phyloP scores from a whole-genome alignment of 2,329 filamentous ascomycete genomes.

The Teratosphaeria zuluensis region DNA sequence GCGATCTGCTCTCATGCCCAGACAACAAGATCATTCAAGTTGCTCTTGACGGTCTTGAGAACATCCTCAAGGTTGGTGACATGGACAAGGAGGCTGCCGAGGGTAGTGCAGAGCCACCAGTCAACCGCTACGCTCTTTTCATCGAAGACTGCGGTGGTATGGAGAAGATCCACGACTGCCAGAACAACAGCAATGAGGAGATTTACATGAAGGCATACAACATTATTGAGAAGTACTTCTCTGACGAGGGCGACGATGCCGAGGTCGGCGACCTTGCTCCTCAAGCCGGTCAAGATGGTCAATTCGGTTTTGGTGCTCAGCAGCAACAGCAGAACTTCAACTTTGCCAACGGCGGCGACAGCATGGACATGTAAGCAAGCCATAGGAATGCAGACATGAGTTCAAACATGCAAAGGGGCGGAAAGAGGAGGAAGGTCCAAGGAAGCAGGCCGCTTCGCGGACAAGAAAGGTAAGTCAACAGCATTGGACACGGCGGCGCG shows the following conservation, averaged over 20 bases:
- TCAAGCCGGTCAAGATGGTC: slow-evolving; percentile 60
- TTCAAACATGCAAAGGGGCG: background rate
- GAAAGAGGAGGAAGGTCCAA: slow-evolving; percentile 2
- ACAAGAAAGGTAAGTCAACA: slow-evolving; percentile 8
- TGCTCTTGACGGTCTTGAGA: slow-evolving; percentile 92
- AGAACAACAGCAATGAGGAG: slow-evolving; percentile 99
- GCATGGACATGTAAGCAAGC: slow-evolving; percentile 52
- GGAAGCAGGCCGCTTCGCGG: slow-evolving; percentile 1
- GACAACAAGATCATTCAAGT: slow-evolving; percentile 99
- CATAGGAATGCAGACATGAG: background rate
- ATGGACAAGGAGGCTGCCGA: slow-evolving; percentile 90
- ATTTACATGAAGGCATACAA: slow-evolving; percentile 99
- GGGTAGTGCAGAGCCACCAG: slow-evolving; percentile 58
- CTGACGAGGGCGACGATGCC: slow-evolving; percentile 80
- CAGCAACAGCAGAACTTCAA: slow-evolving; percentile 79
- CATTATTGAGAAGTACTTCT: slow-evolving; percentile 99
- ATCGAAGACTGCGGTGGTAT: slow-evolving; percentile 98
- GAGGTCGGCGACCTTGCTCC: slow-evolving; percentile 76
- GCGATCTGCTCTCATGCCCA: slow-evolving; percentile 87
- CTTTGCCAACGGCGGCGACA: slow-evolving; percentile 71
- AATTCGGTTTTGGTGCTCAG: slow-evolving; percentile 68
- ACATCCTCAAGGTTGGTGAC: slow-evolving; percentile 98
- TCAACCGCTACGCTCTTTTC: slow-evolving; percentile 96
- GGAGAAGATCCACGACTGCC: slow-evolving; percentile 99
- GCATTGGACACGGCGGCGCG: background rate